phyloP scores from a whole-genome alignment of 2,329 filamentous ascomycete genomes.

The Emmonsia crescens region DNA sequence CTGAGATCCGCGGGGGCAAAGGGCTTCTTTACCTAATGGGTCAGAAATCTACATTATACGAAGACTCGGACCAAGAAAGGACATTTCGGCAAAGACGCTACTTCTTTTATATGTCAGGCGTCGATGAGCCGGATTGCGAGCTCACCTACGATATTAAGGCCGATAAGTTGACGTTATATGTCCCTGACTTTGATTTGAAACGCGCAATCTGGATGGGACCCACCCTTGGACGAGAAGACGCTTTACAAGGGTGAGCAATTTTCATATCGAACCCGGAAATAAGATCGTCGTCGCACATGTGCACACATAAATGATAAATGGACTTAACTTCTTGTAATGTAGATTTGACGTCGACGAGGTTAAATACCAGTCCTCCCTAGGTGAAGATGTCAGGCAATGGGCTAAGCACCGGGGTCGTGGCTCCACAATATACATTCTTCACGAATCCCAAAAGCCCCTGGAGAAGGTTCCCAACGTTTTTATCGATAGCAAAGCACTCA shows the following conservation, averaged over 20 bases:
- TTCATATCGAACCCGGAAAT: neutral
- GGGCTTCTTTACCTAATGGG: slow-evolving; percentile 50
- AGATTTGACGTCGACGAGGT: slow-evolving; percentile 62
- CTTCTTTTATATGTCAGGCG: slow-evolving; percentile 51
- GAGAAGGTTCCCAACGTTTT: neutral
- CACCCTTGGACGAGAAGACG: slow-evolving; percentile 42
- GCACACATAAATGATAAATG: neutral
- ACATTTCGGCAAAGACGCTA: slow-evolving; percentile 51
- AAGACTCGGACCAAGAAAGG: slow-evolving; percentile 47
- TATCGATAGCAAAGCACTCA: slow-evolving; percentile 20
- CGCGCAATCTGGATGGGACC: slow-evolving; percentile 34
- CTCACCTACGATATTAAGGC: slow-evolving; percentile 47
- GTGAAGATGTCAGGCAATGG: slow-evolving; percentile 40
- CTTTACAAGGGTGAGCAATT: slow-evolving; percentile 35
- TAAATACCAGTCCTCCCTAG: slow-evolving; percentile 43
- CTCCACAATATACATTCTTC: slow-evolving; percentile 28
- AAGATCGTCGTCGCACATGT: neutral
- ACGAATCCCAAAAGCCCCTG: slow-evolving; percentile 24
- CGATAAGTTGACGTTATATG: slow-evolving; percentile 60
- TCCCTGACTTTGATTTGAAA: slow-evolving; percentile 55
- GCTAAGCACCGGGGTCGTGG: slow-evolving; percentile 16
- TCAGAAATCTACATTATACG: slow-evolving; percentile 38
- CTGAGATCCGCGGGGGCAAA: slow-evolving; percentile 25
- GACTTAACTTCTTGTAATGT: slow-evolving; percentile 9
- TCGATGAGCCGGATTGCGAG: slow-evolving; percentile 44